Evolutionary conservation across 345 rosid genomes (phyloP), one percentile per base, ranked within the genome.

Genomic region (Heritiera fomes): DNA sequence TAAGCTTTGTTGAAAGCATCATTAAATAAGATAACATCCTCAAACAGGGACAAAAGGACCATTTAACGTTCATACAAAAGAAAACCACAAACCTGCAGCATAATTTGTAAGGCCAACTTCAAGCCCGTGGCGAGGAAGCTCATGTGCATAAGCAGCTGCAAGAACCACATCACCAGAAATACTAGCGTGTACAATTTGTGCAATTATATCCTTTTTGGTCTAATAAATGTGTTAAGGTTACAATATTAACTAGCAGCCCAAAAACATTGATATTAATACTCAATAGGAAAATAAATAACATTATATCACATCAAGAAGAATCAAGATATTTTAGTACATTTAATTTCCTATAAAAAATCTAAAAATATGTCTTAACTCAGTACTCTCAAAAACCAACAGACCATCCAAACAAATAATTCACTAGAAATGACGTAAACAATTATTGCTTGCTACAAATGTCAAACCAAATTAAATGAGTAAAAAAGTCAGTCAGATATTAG

Each of bases 21-120:
- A 47, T 47, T 23, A 47, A 60, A 4, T 60, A 23, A 70, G 56
- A 28, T 47, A 41, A 1, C 58, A 6, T 23, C 41, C 58, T 70
- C 41, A 70, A 23, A 1, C 20, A 23, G 41, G 14, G 41, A 9
- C 1, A 5, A 46, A 69, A 23, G 47, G 1, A 23, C 30, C 23
- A 23, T 23, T 28, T 13, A 70, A 70, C 12, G 13, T 67, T 46
- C 4, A 12, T 66, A 41, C 23, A 23, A 14, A 30, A 8, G 45
- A 55, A 13, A 9, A 30, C 1, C 40, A 77, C 13, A 56, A 82
- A 92, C 97, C 97, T 45, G 97, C 93, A 30, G 93, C 93, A 76
- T 92, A 92, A 76, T 92, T 90, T 0, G 94, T 87, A 68, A 92
- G 91, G 4, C 97, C 97, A 15, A 89, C 96, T 72, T 82, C 84